Evolutionary conservation across 805 yeast species (phyloP), one percentile per base, ranked within the genome.

Genomic region (Dipodascopsis uninucleata): DNA sequence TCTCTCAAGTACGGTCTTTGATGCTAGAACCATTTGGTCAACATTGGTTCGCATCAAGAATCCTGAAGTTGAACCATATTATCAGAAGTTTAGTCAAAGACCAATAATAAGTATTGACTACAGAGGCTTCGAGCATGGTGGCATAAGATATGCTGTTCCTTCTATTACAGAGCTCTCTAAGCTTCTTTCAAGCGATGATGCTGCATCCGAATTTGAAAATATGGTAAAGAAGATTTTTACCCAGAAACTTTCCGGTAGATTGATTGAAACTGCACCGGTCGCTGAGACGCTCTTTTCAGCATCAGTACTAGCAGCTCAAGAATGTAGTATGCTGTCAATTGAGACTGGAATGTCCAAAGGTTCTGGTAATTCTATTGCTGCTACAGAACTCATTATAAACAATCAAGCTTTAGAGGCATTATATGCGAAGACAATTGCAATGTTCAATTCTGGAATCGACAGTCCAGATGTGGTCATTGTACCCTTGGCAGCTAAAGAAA

Each of bases 11-110:
- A 40, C 52, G 16, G 33, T 41, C 16, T 41, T 43, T 31, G 58
- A 54, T 31, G 41, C 52, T 34, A 42, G 59, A 9, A 28, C 44
- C 10, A 38, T 57, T 17, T 57, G 60, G 60, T 31, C 43, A 3
- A 28, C 37, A 2, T 43, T 53, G n/a, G 28, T 56, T 16, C 45
- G 44, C 12, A 44, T 45, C 12, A 52, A 41, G 18, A 35, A 33
- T 10, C 35, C 29, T 20, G 25, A 32, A 9, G 39, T 28, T 25
- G 33, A 35, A 14, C 36, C 44, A 14, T n/a, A 25, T 4, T 29
- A 42, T 22, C 46, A 43, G 35, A 48, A 50, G 26, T 40, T 21
- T 39, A 32, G 52, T 12, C 49, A 50, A 14, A 47, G 52, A 4
- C 55, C 55, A 3, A 45, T 52, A 24, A 38, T 49, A 22, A 31